These are phyloP conservation scores for Yamadazyma sp. DNA, from an alignment of 1,139 yeast genomes.

Conservation along the genomic window DNA sequence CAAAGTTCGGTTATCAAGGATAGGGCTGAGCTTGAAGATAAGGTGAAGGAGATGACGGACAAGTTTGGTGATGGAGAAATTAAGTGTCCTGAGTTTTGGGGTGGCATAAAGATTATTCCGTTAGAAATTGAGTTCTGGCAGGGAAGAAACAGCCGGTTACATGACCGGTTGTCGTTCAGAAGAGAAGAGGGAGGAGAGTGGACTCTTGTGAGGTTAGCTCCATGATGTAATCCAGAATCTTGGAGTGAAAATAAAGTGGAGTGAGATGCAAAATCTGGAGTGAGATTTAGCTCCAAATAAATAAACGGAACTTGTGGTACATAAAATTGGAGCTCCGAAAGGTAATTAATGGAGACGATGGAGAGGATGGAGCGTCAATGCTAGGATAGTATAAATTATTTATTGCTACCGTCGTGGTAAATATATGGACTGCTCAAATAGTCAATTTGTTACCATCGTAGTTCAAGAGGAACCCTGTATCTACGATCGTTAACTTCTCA, in stretches of 20 bases:
- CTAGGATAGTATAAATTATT: no score
- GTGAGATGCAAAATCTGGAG: no score
- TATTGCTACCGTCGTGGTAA: no score
- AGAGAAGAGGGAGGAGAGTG: conserved; percentile 57
- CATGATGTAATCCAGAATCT: no score
- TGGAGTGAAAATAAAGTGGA: no score
- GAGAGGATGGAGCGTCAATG: no score
- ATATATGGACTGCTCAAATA: no score
- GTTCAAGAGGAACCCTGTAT: background rate
- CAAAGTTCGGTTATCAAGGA: conserved; percentile 63
- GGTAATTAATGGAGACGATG: no score
- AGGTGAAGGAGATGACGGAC: conserved; percentile 47
- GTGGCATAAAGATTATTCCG: conserved; percentile 87
- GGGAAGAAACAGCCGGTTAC: conserved; percentile 86
- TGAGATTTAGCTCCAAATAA: no score
- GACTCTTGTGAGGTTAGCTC: conserved; percentile 72
- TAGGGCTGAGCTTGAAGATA: conserved; percentile 59
- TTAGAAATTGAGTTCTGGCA: conserved; percentile 96
- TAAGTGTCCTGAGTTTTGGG: conserved; percentile 95
- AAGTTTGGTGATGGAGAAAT: conserved; percentile 60
- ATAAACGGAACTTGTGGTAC: no score
- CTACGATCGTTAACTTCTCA: background rate
- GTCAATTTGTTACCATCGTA: background rate
- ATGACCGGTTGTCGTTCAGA: conserved; percentile 80
- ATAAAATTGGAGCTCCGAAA: no score